Evolutionary conservation across 139 green algal genomes (phyloP), one percentile per base, ranked within the genome.

Genomic region (Coccomyxa sp.): DNA sequence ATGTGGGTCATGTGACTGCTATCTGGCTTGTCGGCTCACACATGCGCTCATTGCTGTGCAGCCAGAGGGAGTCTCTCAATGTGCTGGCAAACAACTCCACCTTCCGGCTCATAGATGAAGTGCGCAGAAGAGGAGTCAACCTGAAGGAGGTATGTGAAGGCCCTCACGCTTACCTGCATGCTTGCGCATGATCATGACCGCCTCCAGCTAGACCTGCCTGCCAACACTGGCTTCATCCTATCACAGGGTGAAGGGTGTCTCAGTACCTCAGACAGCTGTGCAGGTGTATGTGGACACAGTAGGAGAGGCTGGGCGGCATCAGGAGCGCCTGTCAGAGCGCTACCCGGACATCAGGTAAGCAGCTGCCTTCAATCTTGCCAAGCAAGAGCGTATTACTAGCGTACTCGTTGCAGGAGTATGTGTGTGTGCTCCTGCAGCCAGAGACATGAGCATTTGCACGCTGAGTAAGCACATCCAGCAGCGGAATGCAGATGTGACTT

Each of bases 281-380:
- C 79, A 92, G 88, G 85, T 96, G 2, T 99, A 92, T 80, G 89
- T 99, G 8, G 95, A 99, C 83, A 98, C 95, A 0, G 90, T 99
- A 10, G 95, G 95, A 8, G 94, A 98, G 75, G 81, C 95, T 8
- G 89, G 89, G 0, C 83, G 86, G 88, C 90, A 95, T 84, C n/a
- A 76, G 39, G 68, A 41, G 0, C 74, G 78, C 8, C 83, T 91
- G 44, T 39, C 39, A 0, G 64, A 81, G 10, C 68, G 71, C 4
- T 97, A 95, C 76, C 89, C 92, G 0, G 84, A 81, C 41, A 84
- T 97, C 22, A 36, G 85, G 78, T 82, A 9, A 77, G 69, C 18
- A 9, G 3, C 34, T 18, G 50, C 50, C 50, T 31, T 31, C 50
- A 64, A 64, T n/a, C n/a, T n/a, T n/a, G n/a, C n/a, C n/a, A n/a